Base-by-base conservation (phyloP, 805 yeast species). In the Candida glaebosa region DNA sequence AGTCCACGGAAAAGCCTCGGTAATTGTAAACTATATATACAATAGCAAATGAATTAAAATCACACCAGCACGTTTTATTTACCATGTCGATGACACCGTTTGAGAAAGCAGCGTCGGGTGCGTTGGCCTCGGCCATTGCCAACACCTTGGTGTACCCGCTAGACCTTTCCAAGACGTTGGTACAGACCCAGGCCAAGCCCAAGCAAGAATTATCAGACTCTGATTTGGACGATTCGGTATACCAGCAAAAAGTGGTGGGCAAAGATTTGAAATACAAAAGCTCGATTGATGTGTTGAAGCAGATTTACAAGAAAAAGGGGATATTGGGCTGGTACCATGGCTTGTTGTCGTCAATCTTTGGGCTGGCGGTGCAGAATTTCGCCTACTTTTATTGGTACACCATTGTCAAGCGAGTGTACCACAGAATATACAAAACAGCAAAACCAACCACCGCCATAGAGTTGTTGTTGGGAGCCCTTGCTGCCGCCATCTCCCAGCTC, bases 361-460 rank as follows among this genome's bases (percentile, higher is more conserved):
- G 89, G 2, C 78, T 82, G 8, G 89, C 90, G 2, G 78, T 84
- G 6, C 87, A 85, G 56, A 84, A 82, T 51, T 87, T 87, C 57
- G 81, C 87, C 22, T 87, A 87, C 61, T 87, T 87, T 60, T 87
- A 86, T 62, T 87, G 95, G 93, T 87, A 87, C 61, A 81, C 89
- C 4, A 64, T 84, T 31, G 79, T 86, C 14, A 77, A 87, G 47
- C 72, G 75, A 40, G 61, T 73, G 14, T 82, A 79, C 61, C 70
- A 75, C 44, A 65, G 61, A 38, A 43, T 63, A 37, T 44, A 67
- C 39, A 60, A 58, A 45, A 57, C 66, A 49, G 60, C 63, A 54
- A 53, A 63, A 41, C 66, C 69, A 39, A 68, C 78, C 36, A 84
- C 93, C 0, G 65, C 79, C 1, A 79, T 78, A 47, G 96, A 87